Conservation (phyloP, 116 monocot species). For the Dioscorea cayenensis region DNA sequence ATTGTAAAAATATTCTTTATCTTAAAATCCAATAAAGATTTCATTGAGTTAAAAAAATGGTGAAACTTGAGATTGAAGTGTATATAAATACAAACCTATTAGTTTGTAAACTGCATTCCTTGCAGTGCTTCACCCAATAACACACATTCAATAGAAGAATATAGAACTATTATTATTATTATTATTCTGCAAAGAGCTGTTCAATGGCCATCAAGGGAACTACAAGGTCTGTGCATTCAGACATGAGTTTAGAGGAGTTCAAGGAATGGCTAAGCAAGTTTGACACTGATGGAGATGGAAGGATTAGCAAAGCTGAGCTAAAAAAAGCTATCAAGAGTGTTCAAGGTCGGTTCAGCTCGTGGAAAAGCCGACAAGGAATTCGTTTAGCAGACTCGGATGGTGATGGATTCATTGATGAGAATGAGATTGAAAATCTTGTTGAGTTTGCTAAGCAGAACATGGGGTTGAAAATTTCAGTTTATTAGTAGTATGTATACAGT, state of each 20-base stretch:
- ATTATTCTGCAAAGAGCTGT: neutral
- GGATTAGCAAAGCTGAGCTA: constrained; percentile 46
- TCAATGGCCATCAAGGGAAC: neutral
- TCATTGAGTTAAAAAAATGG: no score
- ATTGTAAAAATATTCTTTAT: no score
- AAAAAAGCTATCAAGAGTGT: constrained; percentile 23
- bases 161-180: no score
- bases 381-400: constrained; percentile 32
- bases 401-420: constrained; percentile 21
- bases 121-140: no score
- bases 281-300: constrained; percentile 39
- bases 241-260: constrained; percentile 52
- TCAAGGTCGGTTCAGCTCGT: constrained; percentile 27
- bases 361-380: constrained; percentile 29
- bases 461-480: constrained; percentile 7
- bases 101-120: no score
- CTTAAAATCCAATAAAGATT: no score
- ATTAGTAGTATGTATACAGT: neutral
- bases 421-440: constrained; percentile 29
- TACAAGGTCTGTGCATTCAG: neutral
- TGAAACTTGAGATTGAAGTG: no score
- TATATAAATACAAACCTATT: no score
- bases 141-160: no score
- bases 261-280: constrained; percentile 52
- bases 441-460: constrained; percentile 27